Percentiles rank a stretch among this genome's conserved stretches.
Conservation (phyloP, 768 basidiomycete genomes). For the Austroboletus festivus region DNA sequence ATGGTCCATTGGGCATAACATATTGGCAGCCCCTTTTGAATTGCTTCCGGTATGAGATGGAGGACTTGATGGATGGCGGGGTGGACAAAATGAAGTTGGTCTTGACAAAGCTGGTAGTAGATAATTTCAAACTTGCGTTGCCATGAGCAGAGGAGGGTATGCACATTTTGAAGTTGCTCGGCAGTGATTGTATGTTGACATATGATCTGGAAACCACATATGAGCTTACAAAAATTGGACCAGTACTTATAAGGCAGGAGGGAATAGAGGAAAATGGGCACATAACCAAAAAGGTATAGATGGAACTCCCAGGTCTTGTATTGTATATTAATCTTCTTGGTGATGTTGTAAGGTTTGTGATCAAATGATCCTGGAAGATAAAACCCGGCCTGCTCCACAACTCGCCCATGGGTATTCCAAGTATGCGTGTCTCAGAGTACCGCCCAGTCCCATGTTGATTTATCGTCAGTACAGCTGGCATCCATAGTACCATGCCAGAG, state of each 20-base stretch:
- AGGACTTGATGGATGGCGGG: slow-evolving; percentile 28
- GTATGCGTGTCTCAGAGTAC: not conserved
- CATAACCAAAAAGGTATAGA: slow-evolving; percentile 16
- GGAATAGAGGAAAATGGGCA: slow-evolving; percentile 13
- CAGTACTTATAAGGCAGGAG: slow-evolving; percentile 18
- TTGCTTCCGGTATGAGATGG: not conserved
- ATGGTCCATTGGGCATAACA: slow-evolving; percentile 30
- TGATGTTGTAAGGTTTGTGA: slow-evolving; percentile 21
- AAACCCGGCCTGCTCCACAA: slow-evolving; percentile 1
- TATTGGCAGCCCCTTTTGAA: not conserved
- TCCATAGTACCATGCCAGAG: slow-evolving; percentile 14
- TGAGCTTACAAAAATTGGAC: slow-evolving; percentile 19
- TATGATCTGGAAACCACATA: slow-evolving; percentile 20
- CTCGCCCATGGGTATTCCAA: slow-evolving; percentile 19
- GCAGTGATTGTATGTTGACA: slow-evolving; percentile 21
- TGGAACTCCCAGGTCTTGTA: slow-evolving; percentile 31
- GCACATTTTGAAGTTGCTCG: not conserved
- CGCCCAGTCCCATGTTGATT: not conserved
- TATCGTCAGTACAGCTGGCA: not conserved
- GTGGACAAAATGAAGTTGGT: slow-evolving; percentile 30
- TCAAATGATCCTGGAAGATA: slow-evolving; percentile 21
- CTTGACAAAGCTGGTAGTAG: slow-evolving; percentile 22
- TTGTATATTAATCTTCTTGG: slow-evolving; percentile 24
- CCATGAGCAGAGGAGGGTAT: slow-evolving; percentile 21
- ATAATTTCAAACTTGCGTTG: slow-evolving; percentile 28